These are phyloP conservation scores for Lentithecium fluviatile DNA, from an alignment of 495 filamentous ascomycete genomes.

Conservation along the genomic window DNA sequence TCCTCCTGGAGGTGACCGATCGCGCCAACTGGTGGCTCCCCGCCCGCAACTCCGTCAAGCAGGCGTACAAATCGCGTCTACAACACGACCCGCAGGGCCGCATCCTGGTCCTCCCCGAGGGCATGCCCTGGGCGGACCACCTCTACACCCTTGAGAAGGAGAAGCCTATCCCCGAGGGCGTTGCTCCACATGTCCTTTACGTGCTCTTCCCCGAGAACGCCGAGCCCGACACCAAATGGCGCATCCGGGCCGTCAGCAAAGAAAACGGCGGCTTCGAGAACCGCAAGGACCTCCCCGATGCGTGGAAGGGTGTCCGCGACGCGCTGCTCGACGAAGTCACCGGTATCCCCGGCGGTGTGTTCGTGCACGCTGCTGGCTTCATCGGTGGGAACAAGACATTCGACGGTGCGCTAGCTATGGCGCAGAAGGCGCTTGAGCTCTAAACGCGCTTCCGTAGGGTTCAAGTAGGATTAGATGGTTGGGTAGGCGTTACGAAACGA, in stretches of 20 bases:
- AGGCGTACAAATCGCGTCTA: slow-evolving; percentile 64
- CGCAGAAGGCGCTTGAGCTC: slow-evolving; percentile 64
- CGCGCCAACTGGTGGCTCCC: slow-evolving; percentile 78
- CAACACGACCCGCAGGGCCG: slow-evolving; percentile 70
- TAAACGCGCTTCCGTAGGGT: slow-evolving; percentile 29
- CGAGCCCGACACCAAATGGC: slow-evolving; percentile 73
- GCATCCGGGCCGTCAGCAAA: slow-evolving; percentile 82
- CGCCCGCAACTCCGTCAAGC: slow-evolving; percentile 71
- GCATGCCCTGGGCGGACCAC: slow-evolving; percentile 93
- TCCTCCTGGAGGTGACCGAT: slow-evolving; percentile 72
- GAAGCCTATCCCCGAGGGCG: slow-evolving; percentile 45
- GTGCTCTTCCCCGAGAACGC: slow-evolving; percentile 88
- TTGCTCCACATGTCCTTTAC: slow-evolving; percentile 64
- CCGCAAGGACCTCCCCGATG: slow-evolving; percentile 82
- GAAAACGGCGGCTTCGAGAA: slow-evolving; percentile 82
- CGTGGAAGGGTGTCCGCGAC: slow-evolving; percentile 88
- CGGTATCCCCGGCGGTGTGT: slow-evolving; percentile 76
- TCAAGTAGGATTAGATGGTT: not conserved
- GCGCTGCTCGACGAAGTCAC: slow-evolving; percentile 71
- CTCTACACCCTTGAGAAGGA: slow-evolving; percentile 80
- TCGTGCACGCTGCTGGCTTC: slow-evolving; percentile 92
- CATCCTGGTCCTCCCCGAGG: slow-evolving; percentile 71
- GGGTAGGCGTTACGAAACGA: not conserved
- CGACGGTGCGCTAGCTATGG: slow-evolving; percentile 87
- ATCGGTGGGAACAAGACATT: slow-evolving; percentile 92